Evolutionary conservation across 148 eudicot species (phyloP).

Genomic region (Selenicereus undatus): DNA sequence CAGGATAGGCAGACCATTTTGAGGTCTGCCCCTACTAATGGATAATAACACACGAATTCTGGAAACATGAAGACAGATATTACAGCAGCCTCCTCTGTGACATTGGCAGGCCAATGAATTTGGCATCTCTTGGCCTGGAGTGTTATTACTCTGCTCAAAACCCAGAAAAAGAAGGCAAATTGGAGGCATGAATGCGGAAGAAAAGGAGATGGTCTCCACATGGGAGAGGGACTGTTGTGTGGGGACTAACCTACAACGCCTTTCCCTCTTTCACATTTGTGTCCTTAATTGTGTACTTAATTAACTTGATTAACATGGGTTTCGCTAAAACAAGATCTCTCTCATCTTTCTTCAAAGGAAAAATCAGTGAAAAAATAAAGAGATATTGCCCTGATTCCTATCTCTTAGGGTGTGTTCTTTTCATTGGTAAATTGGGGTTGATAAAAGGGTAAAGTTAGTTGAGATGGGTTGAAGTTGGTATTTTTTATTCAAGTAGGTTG

Average conservation of each 20-base stretch:
- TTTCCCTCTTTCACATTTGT: background rate
- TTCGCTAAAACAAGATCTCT: no score
- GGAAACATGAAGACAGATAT: background rate
- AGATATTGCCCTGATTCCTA: no score
- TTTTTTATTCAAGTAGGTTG: no score
- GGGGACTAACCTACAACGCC: background rate
- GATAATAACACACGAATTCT: background rate
- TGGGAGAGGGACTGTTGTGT: background rate
- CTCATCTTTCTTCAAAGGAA: no score
- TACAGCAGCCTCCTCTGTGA: constrained; percentile 6
- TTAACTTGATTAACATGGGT: no score
- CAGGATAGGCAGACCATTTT: background rate
- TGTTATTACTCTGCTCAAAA: constrained; percentile 1
- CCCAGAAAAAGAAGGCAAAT: background rate
- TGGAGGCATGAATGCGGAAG: background rate
- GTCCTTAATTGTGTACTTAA: background rate
- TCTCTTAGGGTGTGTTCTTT: no score
- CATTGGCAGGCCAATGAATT: constrained; percentile 7
- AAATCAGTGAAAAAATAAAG: no score
- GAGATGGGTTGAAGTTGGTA: no score
- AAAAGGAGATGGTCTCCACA: background rate
- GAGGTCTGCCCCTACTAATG: background rate
- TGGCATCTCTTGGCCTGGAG: constrained; percentile 1
- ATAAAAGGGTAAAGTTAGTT: no score
- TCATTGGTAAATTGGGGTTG: no score